Evolutionary conservation across 2,329 filamentous ascomycete species (phyloP), one percentile per base, ranked within the genome.

Genomic region (Cryphonectria japonica): DNA sequence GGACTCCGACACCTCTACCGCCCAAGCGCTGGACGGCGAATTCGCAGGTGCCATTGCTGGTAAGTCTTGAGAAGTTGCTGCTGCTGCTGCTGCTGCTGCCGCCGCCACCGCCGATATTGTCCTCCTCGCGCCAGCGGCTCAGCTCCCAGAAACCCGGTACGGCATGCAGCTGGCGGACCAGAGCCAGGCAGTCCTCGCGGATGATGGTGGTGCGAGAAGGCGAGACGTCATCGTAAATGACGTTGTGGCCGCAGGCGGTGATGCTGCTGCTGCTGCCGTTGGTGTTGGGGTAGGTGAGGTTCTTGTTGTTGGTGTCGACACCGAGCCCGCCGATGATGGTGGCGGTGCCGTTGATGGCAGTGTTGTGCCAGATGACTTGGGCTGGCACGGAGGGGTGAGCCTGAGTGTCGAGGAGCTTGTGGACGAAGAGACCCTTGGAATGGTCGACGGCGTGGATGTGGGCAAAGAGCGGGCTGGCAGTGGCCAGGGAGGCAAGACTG

Each of bases 21-120:
- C 39, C 64, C 16, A 37, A 13, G 22, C 69, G 69, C 34, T 57
- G 66, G 43, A 70, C 39, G n/a, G 69, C 69, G 16, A 70, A 62
- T 22, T 70, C 65, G 65, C 69, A 70, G 16, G 69, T 67, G 59
- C 69, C 69, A 46, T 67, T 67, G 65, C 43, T 57, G 32, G 46
- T 59, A 13, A 70, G 59, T 5, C 63, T 32, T 26, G n/a, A 6
- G 39, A 37, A 57, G 52, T 9, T 16, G 66, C 3, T 37, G 16
- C n/a, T 26, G 22, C 46, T 7, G 46, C 3, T 8, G 66, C 3
- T 37, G 16, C n/a, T 26, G 22, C 46, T 7, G 46, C 3, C 26
- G 26, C 26, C 26, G 26, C 26, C 26, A 26, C 26, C 26, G 26
- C 26, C 26, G 26, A 26, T 8, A 19, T 19, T 7, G 22, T 50